Evolutionary conservation across 2,329 filamentous ascomycete genomes (phyloP).

Genomic region (Epicoccum nigrum): DNA sequence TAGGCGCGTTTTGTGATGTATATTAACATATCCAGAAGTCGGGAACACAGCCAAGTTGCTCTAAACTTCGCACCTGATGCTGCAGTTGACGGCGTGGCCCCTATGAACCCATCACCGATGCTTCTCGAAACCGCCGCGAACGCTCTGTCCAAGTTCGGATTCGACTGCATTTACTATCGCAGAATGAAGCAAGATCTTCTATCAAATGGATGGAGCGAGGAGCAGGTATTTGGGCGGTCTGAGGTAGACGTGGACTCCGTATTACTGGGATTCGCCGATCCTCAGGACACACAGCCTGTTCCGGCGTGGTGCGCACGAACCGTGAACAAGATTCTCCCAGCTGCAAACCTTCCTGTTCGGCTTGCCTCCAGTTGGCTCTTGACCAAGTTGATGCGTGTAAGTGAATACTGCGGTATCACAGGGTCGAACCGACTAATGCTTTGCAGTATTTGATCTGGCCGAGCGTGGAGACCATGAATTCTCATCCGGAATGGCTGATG

Average conservation of each 20-base stretch:
- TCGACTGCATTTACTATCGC: slow-evolving; percentile 43
- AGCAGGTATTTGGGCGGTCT: slow-evolving; percentile 41
- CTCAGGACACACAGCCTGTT: slow-evolving; percentile 41
- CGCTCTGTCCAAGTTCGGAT: slow-evolving; percentile 39
- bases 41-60: slow-evolving; percentile 43
- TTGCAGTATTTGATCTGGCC: slow-evolving; percentile 46
- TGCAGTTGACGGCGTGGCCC: slow-evolving; percentile 25
- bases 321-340: slow-evolving; percentile 39
- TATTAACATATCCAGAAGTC: slow-evolving; percentile 33
- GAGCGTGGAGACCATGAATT: slow-evolving; percentile 44
- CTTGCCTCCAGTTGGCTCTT: slow-evolving; percentile 42
- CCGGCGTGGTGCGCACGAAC: slow-evolving; percentile 43
- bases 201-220: slow-evolving; percentile 40
- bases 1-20: slow-evolving; percentile 4
- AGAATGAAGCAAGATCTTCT: slow-evolving; percentile 42
- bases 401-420: slow-evolving; percentile 13
- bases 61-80: slow-evolving; percentile 31
- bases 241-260: slow-evolving; percentile 45
- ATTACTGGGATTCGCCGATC: slow-evolving; percentile 42
- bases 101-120: slow-evolving; percentile 28
- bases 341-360: slow-evolving; percentile 33
- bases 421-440: slow-evolving; percentile 16
- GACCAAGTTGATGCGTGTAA: slow-evolving; percentile 46
- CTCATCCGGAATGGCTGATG: slow-evolving; percentile 45
- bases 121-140: slow-evolving; percentile 27